A percentile compares a stretch with the other conserved stretches of the same genome.
Evolutionary conservation across 2,329 filamentous ascomycete species (phyloP).

Genomic region (Pseudocercospora fijiensis): DNA sequence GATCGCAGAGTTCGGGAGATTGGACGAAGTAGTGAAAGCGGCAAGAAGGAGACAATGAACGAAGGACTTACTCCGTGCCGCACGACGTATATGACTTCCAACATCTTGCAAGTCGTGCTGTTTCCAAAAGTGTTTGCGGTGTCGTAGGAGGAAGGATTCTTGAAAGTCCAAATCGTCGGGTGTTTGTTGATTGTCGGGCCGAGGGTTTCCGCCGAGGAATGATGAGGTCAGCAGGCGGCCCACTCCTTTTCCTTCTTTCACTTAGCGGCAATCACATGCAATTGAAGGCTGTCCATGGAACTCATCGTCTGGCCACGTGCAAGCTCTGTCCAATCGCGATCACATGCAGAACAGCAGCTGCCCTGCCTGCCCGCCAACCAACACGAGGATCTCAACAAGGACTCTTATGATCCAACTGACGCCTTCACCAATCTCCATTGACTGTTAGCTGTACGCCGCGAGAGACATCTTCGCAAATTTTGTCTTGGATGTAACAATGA

Average conservation of each 20-base stretch:
- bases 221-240: not conserved
- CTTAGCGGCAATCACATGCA: not conserved
- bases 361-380: not conserved
- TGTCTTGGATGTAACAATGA: not conserved
- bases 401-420: constrained; percentile 27
- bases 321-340: not conserved
- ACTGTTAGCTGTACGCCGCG: not conserved
- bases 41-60: not conserved
- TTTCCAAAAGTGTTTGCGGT: not conserved
- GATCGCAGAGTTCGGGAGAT: not conserved
- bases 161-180: not conserved
- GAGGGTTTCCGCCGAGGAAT: not conserved
- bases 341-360: not conserved
- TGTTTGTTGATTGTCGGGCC: constrained; percentile 3
- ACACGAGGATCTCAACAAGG: constrained; percentile 11
- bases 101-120: constrained; percentile 30
- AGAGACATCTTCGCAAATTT: not conserved
- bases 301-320: not conserved
- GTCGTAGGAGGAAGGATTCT: not conserved
- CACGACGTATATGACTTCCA: constrained; percentile 52
- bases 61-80: constrained; percentile 50
- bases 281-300: not conserved
- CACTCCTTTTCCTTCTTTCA: not conserved
- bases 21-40: constrained; percentile 1
- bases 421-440: constrained; percentile 31